Conservation (phyloP, 2,329 filamentous ascomycete species). For the Rhinocladiella similis region DNA sequence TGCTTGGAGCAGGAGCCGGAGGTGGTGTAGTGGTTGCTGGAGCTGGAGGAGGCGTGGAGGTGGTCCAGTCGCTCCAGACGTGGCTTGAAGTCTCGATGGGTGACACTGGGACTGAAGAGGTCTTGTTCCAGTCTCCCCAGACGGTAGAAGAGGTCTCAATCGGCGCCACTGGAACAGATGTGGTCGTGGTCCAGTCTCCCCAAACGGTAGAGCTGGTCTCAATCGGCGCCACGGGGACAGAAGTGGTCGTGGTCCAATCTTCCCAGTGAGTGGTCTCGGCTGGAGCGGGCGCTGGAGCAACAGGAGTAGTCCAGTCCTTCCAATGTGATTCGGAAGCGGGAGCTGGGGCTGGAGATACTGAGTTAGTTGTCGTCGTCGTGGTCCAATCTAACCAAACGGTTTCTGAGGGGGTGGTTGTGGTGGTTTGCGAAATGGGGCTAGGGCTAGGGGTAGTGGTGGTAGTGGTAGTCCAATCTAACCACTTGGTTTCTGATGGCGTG, state of each 20-base stretch:
- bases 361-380: not conserved
- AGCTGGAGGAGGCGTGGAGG: not conserved
- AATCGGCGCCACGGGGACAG: not conserved
- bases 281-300: not conserved
- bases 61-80: constrained; percentile 15
- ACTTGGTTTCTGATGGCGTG: not conserved
- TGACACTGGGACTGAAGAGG: not conserved
- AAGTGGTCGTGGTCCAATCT: constrained; percentile 7
- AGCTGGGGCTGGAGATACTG: not conserved
- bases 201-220: constrained; percentile 1
- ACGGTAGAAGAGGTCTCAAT: not conserved
- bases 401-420: constrained; percentile 5
- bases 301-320: constrained; percentile 5
- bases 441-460: not conserved
- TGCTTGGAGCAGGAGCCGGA: constrained; percentile 1
- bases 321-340: not conserved
- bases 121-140: not conserved
- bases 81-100: not conserved
- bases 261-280: constrained; percentile 6
- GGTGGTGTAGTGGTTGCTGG: not conserved
- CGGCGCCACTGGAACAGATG: not conserved
- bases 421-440: constrained; percentile 6
- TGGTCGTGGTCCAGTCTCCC: constrained; percentile 9
- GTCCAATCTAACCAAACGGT: constrained; percentile 14
- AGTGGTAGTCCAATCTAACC: constrained; percentile 15